Conservation (phyloP, 805 yeast genomes). For the Metschnikowia orientalis region DNA sequence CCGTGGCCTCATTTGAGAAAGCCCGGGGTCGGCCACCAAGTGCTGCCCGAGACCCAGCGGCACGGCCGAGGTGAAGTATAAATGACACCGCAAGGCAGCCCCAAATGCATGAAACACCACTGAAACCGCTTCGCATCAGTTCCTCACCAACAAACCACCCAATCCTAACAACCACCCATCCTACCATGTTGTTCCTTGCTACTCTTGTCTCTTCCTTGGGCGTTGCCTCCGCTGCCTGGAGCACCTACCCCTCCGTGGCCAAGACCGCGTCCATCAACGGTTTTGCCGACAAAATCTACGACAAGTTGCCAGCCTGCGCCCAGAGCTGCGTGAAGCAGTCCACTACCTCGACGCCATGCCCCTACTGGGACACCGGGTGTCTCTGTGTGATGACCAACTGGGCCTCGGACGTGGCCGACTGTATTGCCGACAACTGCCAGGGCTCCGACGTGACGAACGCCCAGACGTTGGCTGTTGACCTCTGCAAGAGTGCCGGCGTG, state of each 20-base stretch:
- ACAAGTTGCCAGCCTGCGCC: slow-evolving; percentile 33
- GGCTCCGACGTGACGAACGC: slow-evolving; percentile 30
- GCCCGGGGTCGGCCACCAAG: no score
- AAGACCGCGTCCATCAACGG: slow-evolving; percentile 40
- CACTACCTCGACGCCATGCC: slow-evolving; percentile 38
- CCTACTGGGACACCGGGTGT: slow-evolving; percentile 45
- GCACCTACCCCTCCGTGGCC: slow-evolving; percentile 33
- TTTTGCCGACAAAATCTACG: slow-evolving; percentile 35
- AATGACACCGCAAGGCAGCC: no score
- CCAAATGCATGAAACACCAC: no score
- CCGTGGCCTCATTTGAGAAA: no score
- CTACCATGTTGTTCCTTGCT: slow-evolving; percentile 12
- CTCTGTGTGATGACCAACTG: slow-evolving; percentile 38
- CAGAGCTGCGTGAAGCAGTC: slow-evolving; percentile 28
- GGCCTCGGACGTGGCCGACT: slow-evolving; percentile 30
- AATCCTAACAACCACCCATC: background rate
- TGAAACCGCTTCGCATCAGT: no score
- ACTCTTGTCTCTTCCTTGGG: slow-evolving; percentile 16
- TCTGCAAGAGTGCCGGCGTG: slow-evolving; percentile 34
- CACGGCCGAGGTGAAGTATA: no score
- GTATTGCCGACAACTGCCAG: slow-evolving; percentile 23
- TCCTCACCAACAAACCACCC: no score
- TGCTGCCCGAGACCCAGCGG: no score
- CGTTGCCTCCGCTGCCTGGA: slow-evolving; percentile 18
- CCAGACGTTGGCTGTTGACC: slow-evolving; percentile 27